phyloP scores from a whole-genome alignment of 805 yeast genomes.

The Hemisphaericaspora nanyangensis region DNA sequence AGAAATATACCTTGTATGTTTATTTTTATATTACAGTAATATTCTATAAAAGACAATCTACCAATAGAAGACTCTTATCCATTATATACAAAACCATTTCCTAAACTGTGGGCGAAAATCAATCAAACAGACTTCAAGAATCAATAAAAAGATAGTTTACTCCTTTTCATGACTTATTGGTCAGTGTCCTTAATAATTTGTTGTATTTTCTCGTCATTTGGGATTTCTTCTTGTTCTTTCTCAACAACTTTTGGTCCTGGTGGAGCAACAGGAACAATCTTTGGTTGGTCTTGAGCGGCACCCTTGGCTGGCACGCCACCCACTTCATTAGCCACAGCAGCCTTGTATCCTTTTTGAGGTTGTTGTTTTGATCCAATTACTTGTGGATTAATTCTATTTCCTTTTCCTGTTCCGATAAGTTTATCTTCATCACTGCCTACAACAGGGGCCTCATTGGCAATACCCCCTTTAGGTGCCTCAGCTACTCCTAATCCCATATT shows the following conservation, averaged over 20 bases:
- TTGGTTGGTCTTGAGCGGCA: conserved; percentile 1
- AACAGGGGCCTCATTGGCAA: conserved; percentile 42
- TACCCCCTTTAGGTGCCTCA: conserved; percentile 46
- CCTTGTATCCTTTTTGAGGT: conserved; percentile 3
- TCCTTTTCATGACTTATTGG: too few species aligned
- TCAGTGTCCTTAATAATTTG: conserved; percentile 5
- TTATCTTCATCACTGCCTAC: conserved; percentile 39
- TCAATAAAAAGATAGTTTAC: too few species aligned
- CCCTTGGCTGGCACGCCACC: conserved; percentile 1
- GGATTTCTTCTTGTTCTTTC: not conserved
- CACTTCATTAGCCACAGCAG: conserved; percentile 2
- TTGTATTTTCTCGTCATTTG: conserved; percentile 6
- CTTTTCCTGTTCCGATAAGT: conserved; percentile 19
- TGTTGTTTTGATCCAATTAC: conserved; percentile 2
- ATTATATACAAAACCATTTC: too few species aligned
- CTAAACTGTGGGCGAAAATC: too few species aligned
- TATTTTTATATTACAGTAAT: too few species aligned
- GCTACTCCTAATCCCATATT: conserved; percentile 35
- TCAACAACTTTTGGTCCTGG: not conserved
- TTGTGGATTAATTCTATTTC: conserved; percentile 7
- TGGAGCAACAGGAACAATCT: not conserved
- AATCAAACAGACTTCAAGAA: too few species aligned
- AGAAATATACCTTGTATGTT: not conserved
- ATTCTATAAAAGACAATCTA: too few species aligned
- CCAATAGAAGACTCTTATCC: too few species aligned